Evolutionary conservation across 371 early-diverging fungal species (phyloP), one percentile per base, ranked within the genome.

Genomic region (Apophysomyces ossiformis): DNA sequence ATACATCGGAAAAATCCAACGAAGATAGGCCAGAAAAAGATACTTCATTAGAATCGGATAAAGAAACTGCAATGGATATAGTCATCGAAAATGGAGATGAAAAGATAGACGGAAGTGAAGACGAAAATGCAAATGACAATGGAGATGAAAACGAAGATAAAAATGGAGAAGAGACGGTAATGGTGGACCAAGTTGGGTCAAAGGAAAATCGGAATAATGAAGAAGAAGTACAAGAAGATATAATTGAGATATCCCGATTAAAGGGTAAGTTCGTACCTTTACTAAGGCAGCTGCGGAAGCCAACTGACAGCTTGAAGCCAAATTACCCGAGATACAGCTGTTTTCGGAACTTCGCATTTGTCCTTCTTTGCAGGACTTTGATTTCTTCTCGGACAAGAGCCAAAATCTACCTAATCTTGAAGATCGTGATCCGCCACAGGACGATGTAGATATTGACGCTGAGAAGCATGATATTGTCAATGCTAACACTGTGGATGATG

Each of bases 281-380:
- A 6, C 9, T 21, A 21, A n/a, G 2, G 1, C 16, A 7, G 54
- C 21, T 9, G 7, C 54, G 2, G n/a, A 50, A 7, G 5, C 8
- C 16, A 3, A 26, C 21, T 21, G 21, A 35, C 41, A 41, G 6
- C 39, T 45, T 32, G 36, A 60, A 90, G 93, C 83, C 46, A 86
- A 83, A 75, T 59, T 85, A 58, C 81, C 81, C 2, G 63, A 72
- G 3, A 56, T 89, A 43, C 78, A 81, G 8, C 63, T 69, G 1
- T 71, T 91, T 7, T 72, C 77, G 15, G 64, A 72, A 9, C 77
- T 83, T 21, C 80, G 86, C 15, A 84, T 92, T 47, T 92, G 92
- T 57, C 92, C 93, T 0, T 84, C 90, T 0, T 70, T 93, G 13
- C 86, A 87, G 57, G 71, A 68, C 12, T 89, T 85, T 65, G 81